A percentile compares a stretch with the other conserved stretches of the same genome.
Evolutionary conservation across 345 rosid genomes (phyloP).

Genomic region (Euphorbia pulcherrima): DNA sequence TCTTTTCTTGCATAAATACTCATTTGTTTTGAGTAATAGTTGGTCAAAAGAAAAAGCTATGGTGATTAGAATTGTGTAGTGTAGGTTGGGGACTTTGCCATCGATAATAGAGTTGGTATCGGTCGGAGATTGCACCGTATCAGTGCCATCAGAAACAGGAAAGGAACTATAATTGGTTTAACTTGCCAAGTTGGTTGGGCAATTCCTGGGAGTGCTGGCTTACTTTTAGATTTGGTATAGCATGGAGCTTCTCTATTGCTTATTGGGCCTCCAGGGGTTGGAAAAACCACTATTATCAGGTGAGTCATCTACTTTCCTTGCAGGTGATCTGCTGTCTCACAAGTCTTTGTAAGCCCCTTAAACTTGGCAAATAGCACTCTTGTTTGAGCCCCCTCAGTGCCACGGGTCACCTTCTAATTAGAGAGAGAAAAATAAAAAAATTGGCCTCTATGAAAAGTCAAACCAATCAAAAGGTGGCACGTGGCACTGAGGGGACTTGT

Average conservation of each 20-base stretch:
- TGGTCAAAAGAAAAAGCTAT: not conserved
- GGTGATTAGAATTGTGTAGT: slow-evolving; percentile 11
- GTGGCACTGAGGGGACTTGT: too few species aligned
- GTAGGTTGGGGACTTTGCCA: slow-evolving; percentile 84
- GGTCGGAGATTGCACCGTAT: slow-evolving; percentile 83
- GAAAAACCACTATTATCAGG: slow-evolving; percentile 96
- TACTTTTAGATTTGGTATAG: slow-evolving; percentile 66
- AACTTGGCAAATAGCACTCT: too few species aligned
- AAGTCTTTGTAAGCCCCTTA: too few species aligned
- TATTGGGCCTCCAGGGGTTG: slow-evolving; percentile 95
- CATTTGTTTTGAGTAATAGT: not conserved
- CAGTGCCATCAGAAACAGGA: slow-evolving; percentile 80
- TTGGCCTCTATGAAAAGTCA: too few species aligned
- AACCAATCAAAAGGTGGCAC: too few species aligned
- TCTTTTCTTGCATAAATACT: not conserved
- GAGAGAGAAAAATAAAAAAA: too few species aligned
- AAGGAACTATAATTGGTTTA: slow-evolving; percentile 67
- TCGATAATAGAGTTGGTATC: slow-evolving; percentile 90
- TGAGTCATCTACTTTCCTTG: slow-evolving; percentile 16
- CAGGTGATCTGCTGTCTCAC: slow-evolving; percentile 1
- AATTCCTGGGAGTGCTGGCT: slow-evolving; percentile 70
- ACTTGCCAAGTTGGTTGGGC: slow-evolving; percentile 95
- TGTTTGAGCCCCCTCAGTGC: too few species aligned
- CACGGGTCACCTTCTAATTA: too few species aligned
- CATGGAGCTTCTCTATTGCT: slow-evolving; percentile 80